A percentile compares a stretch with the other conserved stretches of the same genome.
These are phyloP conservation scores for Ophidiomyces ophidiicola DNA, from an alignment of 2,329 filamentous ascomycete species.

Conservation along the genomic window DNA sequence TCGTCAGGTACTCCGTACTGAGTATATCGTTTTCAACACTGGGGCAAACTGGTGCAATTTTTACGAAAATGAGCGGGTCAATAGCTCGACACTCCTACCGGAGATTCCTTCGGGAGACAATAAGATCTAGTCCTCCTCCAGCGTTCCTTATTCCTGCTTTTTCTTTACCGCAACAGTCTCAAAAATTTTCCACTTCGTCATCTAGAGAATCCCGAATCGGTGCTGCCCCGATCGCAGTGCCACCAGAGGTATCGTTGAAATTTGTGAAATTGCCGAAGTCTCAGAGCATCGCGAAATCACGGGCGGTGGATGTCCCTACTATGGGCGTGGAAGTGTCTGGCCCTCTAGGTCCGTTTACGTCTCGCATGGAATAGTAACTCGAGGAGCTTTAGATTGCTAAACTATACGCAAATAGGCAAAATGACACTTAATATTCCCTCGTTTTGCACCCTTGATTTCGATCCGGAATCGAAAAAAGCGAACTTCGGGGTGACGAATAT, in stretches of 20 bases:
- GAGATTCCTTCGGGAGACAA: conserved; percentile 41
- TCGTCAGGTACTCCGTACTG: neutral
- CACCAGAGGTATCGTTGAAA: conserved; percentile 66
- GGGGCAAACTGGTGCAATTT: conserved; percentile 8
- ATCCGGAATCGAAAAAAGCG: conserved; percentile 51
- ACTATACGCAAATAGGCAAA: conserved; percentile 44
- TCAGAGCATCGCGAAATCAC: conserved; percentile 46
- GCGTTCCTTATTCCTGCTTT: conserved; percentile 63
- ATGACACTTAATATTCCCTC: conserved; percentile 66
- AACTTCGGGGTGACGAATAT: conserved; percentile 58
- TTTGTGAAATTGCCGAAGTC: conserved; percentile 51
- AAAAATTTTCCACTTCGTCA: conserved; percentile 60
- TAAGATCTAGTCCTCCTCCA: conserved; percentile 46
- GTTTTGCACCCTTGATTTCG: conserved; percentile 61
- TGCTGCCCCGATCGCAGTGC: conserved; percentile 64
- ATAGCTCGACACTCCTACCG: conserved; percentile 50
- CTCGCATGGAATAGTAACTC: neutral
- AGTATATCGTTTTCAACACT: conserved; percentile 3
- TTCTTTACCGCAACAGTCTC: conserved; percentile 33
- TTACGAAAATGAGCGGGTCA: conserved; percentile 50
- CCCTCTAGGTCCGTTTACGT: conserved; percentile 52
- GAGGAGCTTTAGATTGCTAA: conserved; percentile 1
- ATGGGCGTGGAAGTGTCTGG: conserved; percentile 62
- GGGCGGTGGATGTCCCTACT: conserved; percentile 50
- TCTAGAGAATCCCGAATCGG: conserved; percentile 70